Conservation (phyloP, 768 basidiomycete genomes). For the Cystobasidium onofrii region DNA sequence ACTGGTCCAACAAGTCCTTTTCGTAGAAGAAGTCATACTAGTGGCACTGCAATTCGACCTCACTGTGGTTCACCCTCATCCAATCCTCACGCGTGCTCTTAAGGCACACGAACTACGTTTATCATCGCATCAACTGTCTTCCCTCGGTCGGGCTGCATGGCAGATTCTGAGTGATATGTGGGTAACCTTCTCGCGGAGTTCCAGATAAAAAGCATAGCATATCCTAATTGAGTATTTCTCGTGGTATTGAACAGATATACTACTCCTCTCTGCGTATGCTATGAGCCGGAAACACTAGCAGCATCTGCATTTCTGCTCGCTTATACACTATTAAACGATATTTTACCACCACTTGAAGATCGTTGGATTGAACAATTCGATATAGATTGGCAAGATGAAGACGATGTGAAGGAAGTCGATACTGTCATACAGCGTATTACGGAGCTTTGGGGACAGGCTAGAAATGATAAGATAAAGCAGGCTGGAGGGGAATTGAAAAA, state of each 20-base stretch:
- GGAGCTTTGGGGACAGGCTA: constrained; percentile 6
- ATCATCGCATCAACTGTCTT: not conserved
- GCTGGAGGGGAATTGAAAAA: not conserved
- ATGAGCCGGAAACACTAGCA: constrained; percentile 5
- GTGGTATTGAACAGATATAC: constrained; percentile 11
- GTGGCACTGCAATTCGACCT: constrained; percentile 27
- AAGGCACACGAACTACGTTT: constrained; percentile 1
- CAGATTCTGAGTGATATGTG: constrained; percentile 28
- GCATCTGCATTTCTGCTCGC: constrained; percentile 16
- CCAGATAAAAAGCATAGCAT: not conserved
- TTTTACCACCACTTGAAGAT: not conserved
- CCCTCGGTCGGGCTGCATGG: constrained; percentile 17
- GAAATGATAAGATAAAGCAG: not conserved
- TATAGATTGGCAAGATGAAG: not conserved
- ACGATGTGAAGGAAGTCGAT: constrained; percentile 5
- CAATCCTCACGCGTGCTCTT: constrained; percentile 10
- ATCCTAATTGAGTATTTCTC: not conserved
- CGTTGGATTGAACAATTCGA: not conserved
- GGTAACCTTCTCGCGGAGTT: not conserved
- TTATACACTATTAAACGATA: not conserved
- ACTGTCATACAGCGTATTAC: not conserved
- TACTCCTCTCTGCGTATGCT: constrained; percentile 13
- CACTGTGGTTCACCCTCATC: constrained; percentile 17
- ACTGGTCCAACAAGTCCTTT: constrained; percentile 24
- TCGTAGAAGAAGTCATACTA: constrained; percentile 27